Conservation (phyloP, 2,329 filamentous ascomycete species). For the Lasiodiplodia hormozganensis region DNA sequence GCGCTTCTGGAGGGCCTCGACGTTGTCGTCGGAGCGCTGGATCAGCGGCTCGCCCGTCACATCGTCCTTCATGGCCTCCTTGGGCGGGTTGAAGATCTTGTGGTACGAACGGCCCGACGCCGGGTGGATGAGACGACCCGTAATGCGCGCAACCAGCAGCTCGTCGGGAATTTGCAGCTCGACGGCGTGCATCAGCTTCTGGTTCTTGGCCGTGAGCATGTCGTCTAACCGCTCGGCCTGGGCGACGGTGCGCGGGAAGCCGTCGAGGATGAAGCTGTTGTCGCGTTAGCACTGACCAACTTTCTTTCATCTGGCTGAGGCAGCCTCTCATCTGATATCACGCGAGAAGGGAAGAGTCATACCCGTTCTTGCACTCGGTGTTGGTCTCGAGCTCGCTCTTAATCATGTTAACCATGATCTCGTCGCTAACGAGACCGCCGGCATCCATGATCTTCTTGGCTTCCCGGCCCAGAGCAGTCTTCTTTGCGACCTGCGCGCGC, state of each 20-base stretch:
- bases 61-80: slow-evolving; percentile 93
- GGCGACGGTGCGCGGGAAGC: slow-evolving; percentile 94
- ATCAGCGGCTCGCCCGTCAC: slow-evolving; percentile 95
- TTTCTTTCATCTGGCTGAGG: neutral
- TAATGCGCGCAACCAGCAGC: slow-evolving; percentile 93
- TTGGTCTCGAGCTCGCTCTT: slow-evolving; percentile 95
- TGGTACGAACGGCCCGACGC: slow-evolving; percentile 97
- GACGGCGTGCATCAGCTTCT: slow-evolving; percentile 91
- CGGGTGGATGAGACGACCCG: slow-evolving; percentile 92
- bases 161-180: slow-evolving; percentile 97
- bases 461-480: slow-evolving; percentile 91
- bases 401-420: slow-evolving; percentile 99
- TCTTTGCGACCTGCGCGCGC: slow-evolving; percentile 96
- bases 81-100: slow-evolving; percentile 98
- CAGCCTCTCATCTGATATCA: neutral
- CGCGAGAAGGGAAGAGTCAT: slow-evolving; percentile 41
- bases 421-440: slow-evolving; percentile 95
- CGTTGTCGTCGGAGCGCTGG: slow-evolving; percentile 97
- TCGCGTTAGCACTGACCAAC: slow-evolving; percentile 26
- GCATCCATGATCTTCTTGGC: slow-evolving; percentile 99
- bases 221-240: slow-evolving; percentile 93
- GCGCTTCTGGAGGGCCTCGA: slow-evolving; percentile 93
- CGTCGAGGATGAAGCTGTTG: slow-evolving; percentile 93
- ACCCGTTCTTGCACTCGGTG: slow-evolving; percentile 96
- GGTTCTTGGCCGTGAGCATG: slow-evolving; percentile 81